phyloP scores from a whole-genome alignment of 768 basidiomycete species.

The Hebeloma cylindrosporum region DNA sequence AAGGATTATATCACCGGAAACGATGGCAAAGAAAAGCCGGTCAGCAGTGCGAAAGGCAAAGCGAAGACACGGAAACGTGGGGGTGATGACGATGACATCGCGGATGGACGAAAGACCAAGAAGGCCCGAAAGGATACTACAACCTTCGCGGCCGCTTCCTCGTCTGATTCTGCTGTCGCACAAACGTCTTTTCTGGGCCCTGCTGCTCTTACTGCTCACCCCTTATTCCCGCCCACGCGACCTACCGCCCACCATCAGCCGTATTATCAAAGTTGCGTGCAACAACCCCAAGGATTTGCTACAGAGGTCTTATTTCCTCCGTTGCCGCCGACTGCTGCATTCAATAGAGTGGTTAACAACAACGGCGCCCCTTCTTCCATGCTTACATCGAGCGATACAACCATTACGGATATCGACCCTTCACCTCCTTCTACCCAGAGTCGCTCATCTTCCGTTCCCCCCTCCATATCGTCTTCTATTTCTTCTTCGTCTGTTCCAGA shows the following conservation, averaged over 20 bases:
- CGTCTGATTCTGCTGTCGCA: slow-evolving; percentile 21
- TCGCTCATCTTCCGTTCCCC: slow-evolving; percentile 25
- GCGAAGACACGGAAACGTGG: slow-evolving; percentile 36
- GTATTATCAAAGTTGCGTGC: slow-evolving; percentile 63
- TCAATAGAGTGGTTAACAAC: slow-evolving; percentile 28
- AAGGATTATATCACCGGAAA: slow-evolving; percentile 44
- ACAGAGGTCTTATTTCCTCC: slow-evolving; percentile 76
- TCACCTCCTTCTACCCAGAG: slow-evolving; percentile 16
- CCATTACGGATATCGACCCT: slow-evolving; percentile 11
- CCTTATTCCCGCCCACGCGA: slow-evolving; percentile 52
- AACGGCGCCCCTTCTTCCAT: slow-evolving; percentile 27
- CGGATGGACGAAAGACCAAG: slow-evolving; percentile 45
- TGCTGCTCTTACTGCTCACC: slow-evolving; percentile 30
- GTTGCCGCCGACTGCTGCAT: slow-evolving; percentile 50
- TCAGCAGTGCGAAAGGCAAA: slow-evolving; percentile 29
- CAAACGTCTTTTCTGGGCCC: slow-evolving; percentile 27
- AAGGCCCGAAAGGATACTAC: slow-evolving; percentile 42
- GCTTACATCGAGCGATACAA: slow-evolving; percentile 7
- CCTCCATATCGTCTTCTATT: slow-evolving; percentile 31
- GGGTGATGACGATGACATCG: slow-evolving; percentile 37
- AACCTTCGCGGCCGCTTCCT: slow-evolving; percentile 21
- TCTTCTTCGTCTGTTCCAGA: slow-evolving; percentile 55
- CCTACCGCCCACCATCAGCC: slow-evolving; percentile 70
- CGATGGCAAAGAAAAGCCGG: slow-evolving; percentile 34
- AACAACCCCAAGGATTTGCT: slow-evolving; percentile 43